Conservation (phyloP, 139 green algal genomes). For the Chlorella sorokiniana region DNA sequence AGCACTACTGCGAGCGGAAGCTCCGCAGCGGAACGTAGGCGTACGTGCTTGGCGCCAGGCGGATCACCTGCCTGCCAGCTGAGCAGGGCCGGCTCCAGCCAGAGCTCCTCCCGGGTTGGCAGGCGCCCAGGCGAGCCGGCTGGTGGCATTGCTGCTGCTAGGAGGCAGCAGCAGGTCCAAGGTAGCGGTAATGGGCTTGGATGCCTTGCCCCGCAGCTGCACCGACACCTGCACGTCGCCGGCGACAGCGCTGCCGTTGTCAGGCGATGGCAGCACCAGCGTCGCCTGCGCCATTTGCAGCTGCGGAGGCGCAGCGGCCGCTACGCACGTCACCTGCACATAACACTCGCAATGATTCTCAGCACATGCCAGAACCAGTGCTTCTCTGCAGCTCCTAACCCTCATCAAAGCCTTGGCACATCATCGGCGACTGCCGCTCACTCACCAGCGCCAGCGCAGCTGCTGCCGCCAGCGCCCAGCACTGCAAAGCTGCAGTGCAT, state of each 20-base stretch:
- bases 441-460: too few relatives aligned
- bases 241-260: neutral
- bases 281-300: conserved; percentile 10
- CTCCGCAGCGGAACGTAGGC: neutral
- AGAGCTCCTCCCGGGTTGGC: conserved; percentile 10
- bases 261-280: neutral
- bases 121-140: neutral
- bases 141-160: neutral
- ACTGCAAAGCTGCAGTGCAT: too few relatives aligned
- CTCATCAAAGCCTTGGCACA: too few relatives aligned
- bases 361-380: too few relatives aligned
- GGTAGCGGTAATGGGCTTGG: neutral
- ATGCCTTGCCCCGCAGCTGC: neutral
- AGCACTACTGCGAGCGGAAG: conserved; percentile 9
- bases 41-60: conserved; percentile 2
- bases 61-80: neutral
- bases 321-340: neutral
- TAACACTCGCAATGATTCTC: too few relatives aligned
- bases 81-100: conserved; percentile 12
- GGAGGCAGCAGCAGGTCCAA: neutral
- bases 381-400: too few relatives aligned
- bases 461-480: too few relatives aligned
- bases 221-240: neutral
- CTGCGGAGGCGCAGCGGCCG: neutral
- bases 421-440: too few relatives aligned